A percentile compares a stretch with the other conserved stretches of the same genome.
These are phyloP conservation scores for Colletotrichum tabaci DNA, from an alignment of 2,329 filamentous ascomycete species.

Conservation along the genomic window DNA sequence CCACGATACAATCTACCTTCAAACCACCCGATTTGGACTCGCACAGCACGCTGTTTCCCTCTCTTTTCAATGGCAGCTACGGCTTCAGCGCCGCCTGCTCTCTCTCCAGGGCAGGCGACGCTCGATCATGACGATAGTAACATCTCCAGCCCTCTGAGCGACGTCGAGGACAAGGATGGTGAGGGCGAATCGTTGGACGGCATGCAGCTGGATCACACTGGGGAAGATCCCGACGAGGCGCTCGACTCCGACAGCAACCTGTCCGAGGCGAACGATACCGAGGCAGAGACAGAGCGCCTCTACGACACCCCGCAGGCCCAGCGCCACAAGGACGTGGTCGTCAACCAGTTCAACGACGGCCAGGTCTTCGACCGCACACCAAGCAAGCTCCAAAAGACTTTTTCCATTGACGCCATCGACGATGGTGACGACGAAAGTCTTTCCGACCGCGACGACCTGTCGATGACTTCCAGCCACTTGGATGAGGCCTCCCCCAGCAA, in stretches of 20 bases:
- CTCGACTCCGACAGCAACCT: slow-evolving; percentile 68
- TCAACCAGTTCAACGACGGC: slow-evolving; percentile 69
- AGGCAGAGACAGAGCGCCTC: slow-evolving; percentile 94
- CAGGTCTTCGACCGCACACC: slow-evolving; percentile 77
- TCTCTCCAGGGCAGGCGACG: slow-evolving; percentile 61
- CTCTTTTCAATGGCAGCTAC: slow-evolving; percentile 65
- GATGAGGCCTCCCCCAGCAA: slow-evolving; percentile 56
- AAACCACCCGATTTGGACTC: slow-evolving; percentile 27
- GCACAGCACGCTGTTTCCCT: slow-evolving; percentile 15
- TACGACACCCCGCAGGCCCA: slow-evolving; percentile 86
- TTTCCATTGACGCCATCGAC: slow-evolving; percentile 53
- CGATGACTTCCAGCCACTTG: slow-evolving; percentile 56
- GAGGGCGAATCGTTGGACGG: slow-evolving; percentile 79
- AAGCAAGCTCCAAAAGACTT: slow-evolving; percentile 78
- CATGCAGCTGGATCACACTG: slow-evolving; percentile 59
- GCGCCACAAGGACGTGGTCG: slow-evolving; percentile 73
- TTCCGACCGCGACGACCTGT: slow-evolving; percentile 59
- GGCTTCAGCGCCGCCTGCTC: slow-evolving; percentile 64
- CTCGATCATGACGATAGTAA: slow-evolving; percentile 75
- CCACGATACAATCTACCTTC: slow-evolving; percentile 24
- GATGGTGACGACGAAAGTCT: slow-evolving; percentile 56
- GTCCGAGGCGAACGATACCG: slow-evolving; percentile 77
- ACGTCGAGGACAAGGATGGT: slow-evolving; percentile 85
- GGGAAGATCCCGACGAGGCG: slow-evolving; percentile 46
- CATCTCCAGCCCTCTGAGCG: slow-evolving; percentile 91